These are phyloP conservation scores for Colletotrichum higginsianum DNA, from an alignment of 2,329 filamentous ascomycete species.

Conservation along the genomic window DNA sequence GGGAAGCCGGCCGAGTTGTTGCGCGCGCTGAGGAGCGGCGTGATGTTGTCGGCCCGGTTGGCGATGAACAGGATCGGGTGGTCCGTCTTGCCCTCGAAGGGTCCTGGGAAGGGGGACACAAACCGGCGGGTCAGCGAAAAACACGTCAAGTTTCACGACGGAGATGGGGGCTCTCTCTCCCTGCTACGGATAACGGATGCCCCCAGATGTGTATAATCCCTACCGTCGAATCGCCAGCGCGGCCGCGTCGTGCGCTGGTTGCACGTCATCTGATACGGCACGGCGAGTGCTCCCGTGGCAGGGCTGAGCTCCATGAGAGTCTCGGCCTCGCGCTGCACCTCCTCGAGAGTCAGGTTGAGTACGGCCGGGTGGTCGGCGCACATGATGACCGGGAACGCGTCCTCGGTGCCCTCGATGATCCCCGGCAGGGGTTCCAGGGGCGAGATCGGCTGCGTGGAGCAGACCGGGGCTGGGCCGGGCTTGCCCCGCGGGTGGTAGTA, in stretches of 20 bases:
- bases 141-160: too few relatives aligned
- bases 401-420: conserved; percentile 52
- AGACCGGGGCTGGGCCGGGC: conserved; percentile 46
- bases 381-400: conserved; percentile 62
- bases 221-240: conserved; percentile 56
- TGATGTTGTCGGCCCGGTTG: conserved; percentile 63
- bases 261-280: conserved; percentile 57
- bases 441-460: conserved; percentile 49
- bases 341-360: conserved; percentile 50
- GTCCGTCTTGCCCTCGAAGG: conserved; percentile 53
- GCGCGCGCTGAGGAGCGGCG: conserved; percentile 61
- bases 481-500: conserved; percentile 37
- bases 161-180: too few relatives aligned
- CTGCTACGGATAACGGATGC: too few relatives aligned
- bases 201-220: conserved; percentile 13
- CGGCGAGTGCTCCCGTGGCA: conserved; percentile 60
- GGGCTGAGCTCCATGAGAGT: conserved; percentile 55
- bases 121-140: too few relatives aligned
- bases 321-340: conserved; percentile 53
- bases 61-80: conserved; percentile 63
- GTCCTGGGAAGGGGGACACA: conserved; percentile 26
- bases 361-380: conserved; percentile 58
- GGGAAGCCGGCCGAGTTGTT: conserved; percentile 62
- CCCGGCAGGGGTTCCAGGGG: conserved; percentile 50
- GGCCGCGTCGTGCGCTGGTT: conserved; percentile 56